Evolutionary conservation across 2,329 filamentous ascomycete species (phyloP), one percentile per base, ranked within the genome.

Genomic region (Orbilia javanica): DNA sequence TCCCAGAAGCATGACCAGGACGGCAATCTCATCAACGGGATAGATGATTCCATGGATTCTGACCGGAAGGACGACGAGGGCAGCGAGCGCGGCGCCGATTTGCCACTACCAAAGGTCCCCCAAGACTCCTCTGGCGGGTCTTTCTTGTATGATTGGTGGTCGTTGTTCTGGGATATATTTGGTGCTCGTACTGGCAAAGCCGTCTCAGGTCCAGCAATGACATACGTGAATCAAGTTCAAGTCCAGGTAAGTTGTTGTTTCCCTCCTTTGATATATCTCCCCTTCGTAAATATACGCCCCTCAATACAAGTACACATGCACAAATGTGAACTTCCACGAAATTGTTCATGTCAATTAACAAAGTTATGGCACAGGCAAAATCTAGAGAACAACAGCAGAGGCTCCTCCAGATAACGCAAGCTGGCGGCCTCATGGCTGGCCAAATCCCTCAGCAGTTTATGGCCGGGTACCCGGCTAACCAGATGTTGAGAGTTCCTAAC

Each of bases 111-210:
- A 11, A 90, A 90, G 79, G 86, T 93, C 4, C 90, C 90, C 11
- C 88, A 87, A 83, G 88, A 88, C 60, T 87, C 87, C 78, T 88
- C 88, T 68, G 92, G 91, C 82, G 92, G 89, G 79, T 93, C 93
- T 27, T 98, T 99, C 82, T 87, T 99, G n/a, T 92, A 93, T 81
- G 96, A 98, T 82, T 99, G 96, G 96, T 99, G 96, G 86, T 93
- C 91, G 83, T 88, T 97, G 65, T 99, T 99, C 84, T 98, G 94
- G 94, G 96, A 99, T 82, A 93, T 98, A 81, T 96, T 92, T 85
- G 90, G 90, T 83, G 93, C 93, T 70, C 92, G 95, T 83, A 92
- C 93, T 82, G 89, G 88, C 82, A 91, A 90, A 84, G 83, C 82
- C 53, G 89, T 88, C 68, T 84, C 86, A 27, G 88, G 88, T 36